phyloP scores from a whole-genome alignment of 495 filamentous ascomycete genomes.

The Aspergillus coremiiformis region DNA sequence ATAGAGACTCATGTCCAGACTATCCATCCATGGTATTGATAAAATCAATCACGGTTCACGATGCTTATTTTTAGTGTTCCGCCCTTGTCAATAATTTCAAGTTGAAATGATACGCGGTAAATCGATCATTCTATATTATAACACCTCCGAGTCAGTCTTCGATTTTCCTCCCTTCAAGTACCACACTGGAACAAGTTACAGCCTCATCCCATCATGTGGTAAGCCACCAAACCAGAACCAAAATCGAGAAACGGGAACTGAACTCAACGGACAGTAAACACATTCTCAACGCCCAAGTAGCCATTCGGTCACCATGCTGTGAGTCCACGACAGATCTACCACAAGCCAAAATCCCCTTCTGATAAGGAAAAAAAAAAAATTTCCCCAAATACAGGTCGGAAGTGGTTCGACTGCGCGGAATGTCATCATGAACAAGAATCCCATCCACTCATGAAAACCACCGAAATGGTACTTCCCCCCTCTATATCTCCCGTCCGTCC shows the following conservation, averaged over 20 bases:
- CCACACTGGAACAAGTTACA: too few relatives aligned
- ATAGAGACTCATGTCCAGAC: too few relatives aligned
- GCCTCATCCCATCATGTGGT: slow-evolving; percentile 21
- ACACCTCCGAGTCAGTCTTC: background rate
- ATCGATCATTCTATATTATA: background rate
- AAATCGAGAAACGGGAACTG: too few relatives aligned
- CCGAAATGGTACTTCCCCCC: slow-evolving; percentile 63
- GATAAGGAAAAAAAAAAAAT: too few relatives aligned
- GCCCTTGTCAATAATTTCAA: background rate
- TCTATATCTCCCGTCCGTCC: background rate
- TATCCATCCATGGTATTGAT: too few relatives aligned
- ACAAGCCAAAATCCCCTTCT: background rate
- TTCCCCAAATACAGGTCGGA: slow-evolving; percentile 57
- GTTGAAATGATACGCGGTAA: too few relatives aligned
- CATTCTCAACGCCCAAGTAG: slow-evolving; percentile 93
- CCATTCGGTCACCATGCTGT: slow-evolving; percentile 95
- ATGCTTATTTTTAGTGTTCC: slow-evolving; percentile 4
- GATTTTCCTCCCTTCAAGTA: background rate
- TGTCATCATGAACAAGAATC: slow-evolving; percentile 78
- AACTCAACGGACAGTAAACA: slow-evolving; percentile 64
- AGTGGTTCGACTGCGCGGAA: slow-evolving; percentile 98
- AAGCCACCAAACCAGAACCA: slow-evolving; percentile 11
- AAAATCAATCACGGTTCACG: background rate
- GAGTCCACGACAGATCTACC: slow-evolving; percentile 25
- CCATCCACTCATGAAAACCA: slow-evolving; percentile 65